Conservation (phyloP, 1,284 basidiomycete species). For the Cutaneotrichosporon sp. region DNA sequence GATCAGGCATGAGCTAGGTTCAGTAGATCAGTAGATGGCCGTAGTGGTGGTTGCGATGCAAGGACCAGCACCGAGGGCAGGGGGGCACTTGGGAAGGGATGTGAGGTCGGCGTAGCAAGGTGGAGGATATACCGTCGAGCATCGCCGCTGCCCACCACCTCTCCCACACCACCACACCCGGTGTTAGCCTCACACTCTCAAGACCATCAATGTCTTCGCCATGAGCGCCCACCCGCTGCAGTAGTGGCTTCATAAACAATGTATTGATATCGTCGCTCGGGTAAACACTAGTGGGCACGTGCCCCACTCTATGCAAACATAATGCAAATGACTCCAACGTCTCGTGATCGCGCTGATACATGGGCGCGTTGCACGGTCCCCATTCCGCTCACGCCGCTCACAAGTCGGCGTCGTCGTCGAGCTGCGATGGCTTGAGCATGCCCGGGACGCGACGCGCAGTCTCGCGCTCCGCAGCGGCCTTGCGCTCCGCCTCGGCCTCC, state of each 20-base stretch:
- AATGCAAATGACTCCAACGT: constrained; percentile 12
- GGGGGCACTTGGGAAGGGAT: no score
- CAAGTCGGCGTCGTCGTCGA: constrained; percentile 70
- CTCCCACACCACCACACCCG: no score
- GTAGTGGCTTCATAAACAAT: constrained; percentile 10
- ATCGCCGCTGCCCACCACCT: no score
- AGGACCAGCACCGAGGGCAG: no score
- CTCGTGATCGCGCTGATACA: constrained; percentile 1
- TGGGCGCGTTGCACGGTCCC: not conserved
- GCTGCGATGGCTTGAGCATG: constrained; percentile 92
- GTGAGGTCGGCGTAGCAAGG: no score
- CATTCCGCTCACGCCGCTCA: constrained; percentile 19
- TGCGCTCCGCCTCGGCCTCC: constrained; percentile 73
- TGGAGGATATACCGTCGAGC: no score
- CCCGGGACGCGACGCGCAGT: constrained; percentile 94
- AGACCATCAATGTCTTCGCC: no score
- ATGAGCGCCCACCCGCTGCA: not conserved
- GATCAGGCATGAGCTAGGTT: no score
- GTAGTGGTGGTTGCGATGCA: no score
- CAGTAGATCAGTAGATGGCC: no score
- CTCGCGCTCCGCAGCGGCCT: constrained; percentile 77
- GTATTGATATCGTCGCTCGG: constrained; percentile 9
- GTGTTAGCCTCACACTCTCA: not conserved
- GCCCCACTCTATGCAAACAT: constrained; percentile 17
- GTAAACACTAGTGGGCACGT: constrained; percentile 9